Base-by-base conservation (phyloP, 768 basidiomycete genomes). In the Lyophyllum decastes region DNA sequence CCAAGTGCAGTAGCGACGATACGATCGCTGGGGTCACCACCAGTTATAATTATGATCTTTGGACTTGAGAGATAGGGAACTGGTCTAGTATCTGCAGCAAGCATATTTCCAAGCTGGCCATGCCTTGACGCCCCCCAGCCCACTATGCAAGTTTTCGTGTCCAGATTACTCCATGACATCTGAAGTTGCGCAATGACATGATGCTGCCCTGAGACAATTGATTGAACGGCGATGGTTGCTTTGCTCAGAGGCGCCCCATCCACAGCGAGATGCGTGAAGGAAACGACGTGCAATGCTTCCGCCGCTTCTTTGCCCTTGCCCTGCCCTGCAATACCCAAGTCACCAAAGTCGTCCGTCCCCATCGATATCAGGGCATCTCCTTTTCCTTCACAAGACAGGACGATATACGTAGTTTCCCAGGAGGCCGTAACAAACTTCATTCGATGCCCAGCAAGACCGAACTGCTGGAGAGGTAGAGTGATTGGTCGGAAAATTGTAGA, bases 91-190 rank as follows among this genome's bases (percentile, higher is more conserved):
- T 53, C 55, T 9, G 60, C 41, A 27, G 64, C 59, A 25, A 59
- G 35, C 17, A 70, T 56, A 24, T 68, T 60, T 4, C 90, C 91
- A 1, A 98, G 81, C 67, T 98, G 94, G 3, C 94, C 93, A 65
- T 95, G 93, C 30, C 95, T 78, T 14, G 85, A 82, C 2, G 86
- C 76, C 5, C 95, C 95, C 95, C 95, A 98, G 7, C 94, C 95
- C 5, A 88, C 77, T 12, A 81, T 25, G 45, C 72, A 61, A 50
- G 66, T 70, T 17, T 54, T 51, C 4, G 60, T 45, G 19, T 60
- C 55, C 21, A 66, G 65, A 50, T 72, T 67, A 2, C 54, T 50
- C 22, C 63, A 45, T 12, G 68, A 58, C 9, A 66, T 46, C 14
- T 68, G 64, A 16, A 91, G 54, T 17, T 78, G 73, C 4, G 68